Conservation (phyloP, 805 yeast species). For the Ogataea trehalophila region DNA sequence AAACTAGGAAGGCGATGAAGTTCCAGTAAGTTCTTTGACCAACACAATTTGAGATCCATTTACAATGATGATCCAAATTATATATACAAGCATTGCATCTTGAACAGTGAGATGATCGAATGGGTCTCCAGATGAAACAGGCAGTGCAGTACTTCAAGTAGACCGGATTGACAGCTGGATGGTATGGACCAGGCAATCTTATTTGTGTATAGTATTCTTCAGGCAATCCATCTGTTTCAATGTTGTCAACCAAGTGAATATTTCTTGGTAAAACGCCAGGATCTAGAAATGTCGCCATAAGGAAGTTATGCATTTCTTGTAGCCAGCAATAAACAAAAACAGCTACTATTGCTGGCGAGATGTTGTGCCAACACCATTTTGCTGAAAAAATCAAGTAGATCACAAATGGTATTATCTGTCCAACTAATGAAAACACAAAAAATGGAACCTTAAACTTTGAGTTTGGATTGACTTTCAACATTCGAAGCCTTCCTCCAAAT, state of each 20-base stretch:
- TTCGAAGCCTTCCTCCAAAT: constrained; percentile 61
- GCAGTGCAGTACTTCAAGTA: constrained; percentile 47
- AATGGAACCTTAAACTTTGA: constrained; percentile 5
- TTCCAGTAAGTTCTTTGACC: constrained; percentile 68
- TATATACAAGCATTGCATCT: constrained; percentile 61
- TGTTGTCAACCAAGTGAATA: constrained; percentile 47
- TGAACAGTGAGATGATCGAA: constrained; percentile 71
- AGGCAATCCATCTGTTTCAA: constrained; percentile 38
- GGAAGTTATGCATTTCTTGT: constrained; percentile 41
- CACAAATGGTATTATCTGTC: constrained; percentile 35
- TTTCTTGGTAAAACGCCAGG: constrained; percentile 71
- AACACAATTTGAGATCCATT: constrained; percentile 68
- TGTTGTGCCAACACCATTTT: constrained; percentile 50
- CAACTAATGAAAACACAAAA: constrained; percentile 7
- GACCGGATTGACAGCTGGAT: constrained; percentile 19
- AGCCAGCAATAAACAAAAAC: constrained; percentile 57
- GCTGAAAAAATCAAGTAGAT: constrained; percentile 50
- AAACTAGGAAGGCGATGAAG: constrained; percentile 48
- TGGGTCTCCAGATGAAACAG: constrained; percentile 73
- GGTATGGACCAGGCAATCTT: constrained; percentile 40
- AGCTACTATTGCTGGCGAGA: constrained; percentile 52
- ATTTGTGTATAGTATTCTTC: constrained; percentile 51
- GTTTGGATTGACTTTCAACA: constrained; percentile 28
- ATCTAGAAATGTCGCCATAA: constrained; percentile 55
- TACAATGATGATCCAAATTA: constrained; percentile 59